Percentiles rank a stretch among this genome's conserved stretches.
Conservation (phyloP, 2,329 filamentous ascomycete species). For the Eutypa lata region DNA sequence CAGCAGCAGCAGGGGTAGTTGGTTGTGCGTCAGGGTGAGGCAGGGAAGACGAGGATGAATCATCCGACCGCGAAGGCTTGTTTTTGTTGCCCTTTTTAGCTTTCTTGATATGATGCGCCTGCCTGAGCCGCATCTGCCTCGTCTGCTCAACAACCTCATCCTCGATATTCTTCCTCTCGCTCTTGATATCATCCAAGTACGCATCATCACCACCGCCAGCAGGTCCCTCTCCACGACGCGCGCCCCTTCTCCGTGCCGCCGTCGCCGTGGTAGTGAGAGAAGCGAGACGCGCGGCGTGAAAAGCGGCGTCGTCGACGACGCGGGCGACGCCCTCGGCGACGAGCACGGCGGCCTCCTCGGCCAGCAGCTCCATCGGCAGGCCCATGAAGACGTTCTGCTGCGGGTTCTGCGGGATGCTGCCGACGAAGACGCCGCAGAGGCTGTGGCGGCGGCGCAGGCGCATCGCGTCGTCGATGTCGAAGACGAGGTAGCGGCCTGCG, state of each 20-base stretch:
- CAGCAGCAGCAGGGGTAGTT: slow-evolving; percentile 4
- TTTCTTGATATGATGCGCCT: slow-evolving; percentile 15
- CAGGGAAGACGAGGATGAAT: neutral
- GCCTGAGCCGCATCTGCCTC: slow-evolving; percentile 34
- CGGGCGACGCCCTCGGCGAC: slow-evolving; percentile 74
- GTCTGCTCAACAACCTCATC: slow-evolving; percentile 38
- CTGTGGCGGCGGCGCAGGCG: slow-evolving; percentile 75
- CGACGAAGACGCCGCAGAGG: slow-evolving; percentile 82
- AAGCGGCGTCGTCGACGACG: slow-evolving; percentile 73
- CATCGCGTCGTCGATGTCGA: slow-evolving; percentile 78
- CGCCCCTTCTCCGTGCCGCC: neutral
- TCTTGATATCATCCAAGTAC: slow-evolving; percentile 12
- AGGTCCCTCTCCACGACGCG: slow-evolving; percentile 6
- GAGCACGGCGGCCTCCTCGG: slow-evolving; percentile 82
- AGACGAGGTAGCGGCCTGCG: slow-evolving; percentile 80
- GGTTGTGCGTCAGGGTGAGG: slow-evolving; percentile 14
- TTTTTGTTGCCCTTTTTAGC: neutral
- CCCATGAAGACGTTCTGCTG: slow-evolving; percentile 94
- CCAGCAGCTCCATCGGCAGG: slow-evolving; percentile 82
- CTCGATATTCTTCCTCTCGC: slow-evolving; percentile 14
- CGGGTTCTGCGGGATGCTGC: slow-evolving; percentile 85
- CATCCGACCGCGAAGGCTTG: neutral
- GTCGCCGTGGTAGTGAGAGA: slow-evolving; percentile 56
- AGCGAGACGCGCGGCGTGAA: slow-evolving; percentile 64
- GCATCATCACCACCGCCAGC: slow-evolving; percentile 9